phyloP scores from a whole-genome alignment of 805 yeast genomes.

The Ogataea paraovalis region DNA sequence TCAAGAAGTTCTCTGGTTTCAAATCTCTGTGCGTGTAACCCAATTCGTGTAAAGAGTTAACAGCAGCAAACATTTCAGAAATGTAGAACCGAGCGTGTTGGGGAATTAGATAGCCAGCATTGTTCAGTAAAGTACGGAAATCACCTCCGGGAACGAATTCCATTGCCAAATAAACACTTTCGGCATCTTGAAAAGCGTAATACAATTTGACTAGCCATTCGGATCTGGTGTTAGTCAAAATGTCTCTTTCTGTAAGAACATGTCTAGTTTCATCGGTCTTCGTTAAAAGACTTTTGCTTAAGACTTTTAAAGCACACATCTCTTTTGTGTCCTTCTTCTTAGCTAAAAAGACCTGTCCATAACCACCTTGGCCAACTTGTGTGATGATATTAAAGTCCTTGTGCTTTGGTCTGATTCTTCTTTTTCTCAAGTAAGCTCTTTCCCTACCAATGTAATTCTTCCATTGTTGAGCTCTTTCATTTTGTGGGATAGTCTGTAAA shows the following conservation, averaged over 20 bases:
- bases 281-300: slow-evolving; percentile 79
- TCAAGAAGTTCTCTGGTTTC: slow-evolving; percentile 90
- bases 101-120: slow-evolving; percentile 88
- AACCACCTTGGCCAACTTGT: slow-evolving; percentile 99
- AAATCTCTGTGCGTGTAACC: slow-evolving; percentile 97
- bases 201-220: slow-evolving; percentile 94
- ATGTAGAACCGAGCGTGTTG: slow-evolving; percentile 94
- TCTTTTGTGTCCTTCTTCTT: slow-evolving; percentile 91
- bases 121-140: slow-evolving; percentile 87
- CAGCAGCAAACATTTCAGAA: slow-evolving; percentile 94
- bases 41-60: slow-evolving; percentile 86
- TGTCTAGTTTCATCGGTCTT: slow-evolving; percentile 95
- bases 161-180: slow-evolving; percentile 92
- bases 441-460: slow-evolving; percentile 78
- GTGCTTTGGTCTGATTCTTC: slow-evolving; percentile 88
- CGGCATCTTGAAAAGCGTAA: slow-evolving; percentile 92
- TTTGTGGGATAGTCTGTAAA: slow-evolving; percentile 32
- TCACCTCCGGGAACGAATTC: slow-evolving; percentile 99
- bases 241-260: slow-evolving; percentile 93
- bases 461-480: slow-evolving; percentile 59
- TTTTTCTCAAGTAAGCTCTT: slow-evolving; percentile 75
- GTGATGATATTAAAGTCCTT: slow-evolving; percentile 96
- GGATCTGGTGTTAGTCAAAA: slow-evolving; percentile 89
- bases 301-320: slow-evolving; percentile 89
- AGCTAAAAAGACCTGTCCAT: slow-evolving; percentile 97